Evolutionary conservation across 1,284 basidiomycete genomes (phyloP).

Genomic region (Sphaerobolus stellatus): DNA sequence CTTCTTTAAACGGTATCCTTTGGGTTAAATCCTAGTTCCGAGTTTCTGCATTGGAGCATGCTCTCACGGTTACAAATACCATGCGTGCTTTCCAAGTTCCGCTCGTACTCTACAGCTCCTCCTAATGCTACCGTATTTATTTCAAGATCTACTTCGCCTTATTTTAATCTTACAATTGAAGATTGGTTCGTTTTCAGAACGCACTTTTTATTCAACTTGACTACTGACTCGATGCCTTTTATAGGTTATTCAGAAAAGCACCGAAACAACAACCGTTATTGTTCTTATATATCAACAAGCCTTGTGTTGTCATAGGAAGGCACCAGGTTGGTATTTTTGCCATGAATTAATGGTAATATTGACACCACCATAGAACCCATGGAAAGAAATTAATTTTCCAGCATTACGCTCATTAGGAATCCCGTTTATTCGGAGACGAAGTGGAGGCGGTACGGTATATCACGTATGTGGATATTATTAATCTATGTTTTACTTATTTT

Average conservation of each 20-base stretch:
- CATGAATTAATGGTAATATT: neutral
- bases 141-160: conserved; percentile 82
- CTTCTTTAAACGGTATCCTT: too few relatives aligned
- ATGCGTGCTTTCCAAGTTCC: neutral
- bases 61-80: too few relatives aligned
- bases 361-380: conserved; percentile 72
- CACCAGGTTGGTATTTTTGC: conserved; percentile 57
- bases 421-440: conserved; percentile 83
- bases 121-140: conserved; percentile 68
- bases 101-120: neutral
- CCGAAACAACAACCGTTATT: conserved; percentile 68
- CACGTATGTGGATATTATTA: conserved; percentile 61
- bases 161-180: conserved; percentile 92
- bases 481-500: neutral
- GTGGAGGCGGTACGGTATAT: conserved; percentile 97
- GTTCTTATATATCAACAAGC: conserved; percentile 85
- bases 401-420: conserved; percentile 54
- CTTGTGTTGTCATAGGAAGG: conserved; percentile 92
- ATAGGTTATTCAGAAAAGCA: conserved; percentile 83
- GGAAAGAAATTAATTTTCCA: conserved; percentile 89
- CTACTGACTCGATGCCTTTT: neutral
- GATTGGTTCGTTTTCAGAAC: conserved; percentile 68
- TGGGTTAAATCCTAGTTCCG: too few relatives aligned
- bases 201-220: neutral
- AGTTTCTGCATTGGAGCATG: too few relatives aligned